Base-by-base conservation (phyloP, 2,329 filamentous ascomycete genomes). In the Fusarium ambrosium region DNA sequence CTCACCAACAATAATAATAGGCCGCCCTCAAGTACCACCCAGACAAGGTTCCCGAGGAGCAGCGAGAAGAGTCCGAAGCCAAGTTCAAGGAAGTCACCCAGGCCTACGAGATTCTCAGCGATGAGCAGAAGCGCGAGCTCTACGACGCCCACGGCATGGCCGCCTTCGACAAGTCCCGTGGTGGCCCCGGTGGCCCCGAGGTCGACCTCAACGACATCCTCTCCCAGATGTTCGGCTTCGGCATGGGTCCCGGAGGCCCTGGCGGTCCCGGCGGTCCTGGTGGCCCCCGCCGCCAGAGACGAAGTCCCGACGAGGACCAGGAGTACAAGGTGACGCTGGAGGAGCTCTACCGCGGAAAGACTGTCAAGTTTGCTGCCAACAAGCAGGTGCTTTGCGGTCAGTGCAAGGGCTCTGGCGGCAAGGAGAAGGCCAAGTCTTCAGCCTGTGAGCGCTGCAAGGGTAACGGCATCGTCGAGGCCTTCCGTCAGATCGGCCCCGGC, bases 341-440 rank as follows among this genome's bases (percentile, higher is more conserved):
- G 83, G 97, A 99, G 84, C 88, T 99, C 36, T 99, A 98, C 89
- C 98, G 97, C 86, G 97, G 97, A 79, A 98, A 98, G 88, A 98
- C 97, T 1, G 97, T 97, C 81, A 97, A 97, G 85, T 98, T 99
- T 82, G 92, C 95, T 10, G 97, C 94, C 80, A 97, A 95, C 80
- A 98, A 98, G 87, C 96, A 98, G 81, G 90, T 98, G 71, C 88
- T 98, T 71, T 99, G 97, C 85, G 89, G 89, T 69, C 89, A 92
- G 79, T 99, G 97, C 87, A 96, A 95, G 82, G 97, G 97, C 53
- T 91, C 89, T 56, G 97, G 97, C 45, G 97, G 94, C 74, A 98
- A 97, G 85, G 94, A 97, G 71, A 97, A 95, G 85, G 93, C 95
- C 64, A 97, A 97, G 86, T 87, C 93, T 60, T 91, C 94, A 77